Evolutionary conservation across 2,329 filamentous ascomycete species (phyloP).

Genomic region (Sporothrix dimorphospora): DNA sequence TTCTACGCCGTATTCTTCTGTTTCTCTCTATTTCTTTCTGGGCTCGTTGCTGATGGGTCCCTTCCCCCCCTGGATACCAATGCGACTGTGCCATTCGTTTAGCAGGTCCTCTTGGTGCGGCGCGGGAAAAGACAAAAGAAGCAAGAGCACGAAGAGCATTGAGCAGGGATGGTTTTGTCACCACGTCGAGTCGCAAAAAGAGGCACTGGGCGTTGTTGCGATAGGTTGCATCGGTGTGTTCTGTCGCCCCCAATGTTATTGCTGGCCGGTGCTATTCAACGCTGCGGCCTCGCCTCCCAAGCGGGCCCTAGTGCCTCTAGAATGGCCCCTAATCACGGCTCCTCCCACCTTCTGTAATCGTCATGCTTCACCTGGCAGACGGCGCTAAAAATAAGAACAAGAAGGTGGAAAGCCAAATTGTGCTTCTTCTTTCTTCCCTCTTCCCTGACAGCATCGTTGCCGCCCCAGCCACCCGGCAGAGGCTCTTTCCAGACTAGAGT

Average conservation of each 20-base stretch:
- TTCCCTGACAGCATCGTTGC: not conserved
- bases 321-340: constrained; percentile 12
- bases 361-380: not conserved
- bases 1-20: not conserved
- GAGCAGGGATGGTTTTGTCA: constrained; percentile 8
- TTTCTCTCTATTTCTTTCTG: not conserved
- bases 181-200: not conserved
- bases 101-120: not conserved
- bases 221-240: not conserved
- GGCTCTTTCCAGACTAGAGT: not conserved
- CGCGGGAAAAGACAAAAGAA: not conserved
- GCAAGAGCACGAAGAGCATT: not conserved
- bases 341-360: constrained; percentile 17
- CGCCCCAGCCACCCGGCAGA: constrained; percentile 21
- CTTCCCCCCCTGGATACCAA: not conserved
- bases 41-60: not conserved
- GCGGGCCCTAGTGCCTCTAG: constrained; percentile 4
- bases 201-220: not conserved
- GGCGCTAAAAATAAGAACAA: not conserved
- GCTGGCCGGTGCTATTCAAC: not conserved
- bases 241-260: not conserved
- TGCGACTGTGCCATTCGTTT: constrained; percentile 25
- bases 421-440: not conserved
- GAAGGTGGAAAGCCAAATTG: not conserved
- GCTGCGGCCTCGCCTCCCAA: not conserved